These are phyloP conservation scores for Nakazawaea wickerhamii DNA, from an alignment of 805 yeast species.

Conservation along the genomic window DNA sequence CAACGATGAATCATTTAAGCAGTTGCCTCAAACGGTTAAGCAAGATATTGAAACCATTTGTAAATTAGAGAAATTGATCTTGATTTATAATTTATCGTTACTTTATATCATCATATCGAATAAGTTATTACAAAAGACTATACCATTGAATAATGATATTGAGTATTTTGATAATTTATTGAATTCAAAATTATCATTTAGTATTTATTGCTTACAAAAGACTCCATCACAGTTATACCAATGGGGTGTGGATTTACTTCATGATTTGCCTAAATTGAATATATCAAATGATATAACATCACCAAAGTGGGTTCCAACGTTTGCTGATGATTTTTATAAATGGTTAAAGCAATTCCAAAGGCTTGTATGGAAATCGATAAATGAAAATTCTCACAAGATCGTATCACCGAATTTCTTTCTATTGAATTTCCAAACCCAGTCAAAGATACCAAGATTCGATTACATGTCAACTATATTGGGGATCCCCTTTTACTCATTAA, in stretches of 20 bases:
- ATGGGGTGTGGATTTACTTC: conserved; percentile 17
- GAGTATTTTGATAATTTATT: conserved; percentile 39
- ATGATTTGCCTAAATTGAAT: conserved; percentile 21
- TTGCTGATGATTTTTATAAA: neutral
- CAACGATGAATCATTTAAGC: neutral
- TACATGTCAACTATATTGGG: conserved; percentile 28
- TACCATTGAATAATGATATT: conserved; percentile 38
- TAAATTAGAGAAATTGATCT: conserved; percentile 20
- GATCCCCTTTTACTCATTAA: conserved; percentile 30
- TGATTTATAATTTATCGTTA: conserved; percentile 19
- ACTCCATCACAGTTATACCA: conserved; percentile 23
- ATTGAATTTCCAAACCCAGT: conserved; percentile 15
- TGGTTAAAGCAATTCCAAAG: neutral
- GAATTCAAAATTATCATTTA: conserved; percentile 26
- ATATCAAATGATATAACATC: conserved; percentile 15
- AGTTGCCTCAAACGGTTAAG: neutral
- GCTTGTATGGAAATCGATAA: neutral
- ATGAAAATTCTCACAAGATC: conserved; percentile 4
- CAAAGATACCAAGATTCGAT: conserved; percentile 5
- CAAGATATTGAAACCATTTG: neutral
- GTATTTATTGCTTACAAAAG: conserved; percentile 36
- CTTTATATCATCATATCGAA: conserved; percentile 18
- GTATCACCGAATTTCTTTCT: conserved; percentile 24
- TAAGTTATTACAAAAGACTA: conserved; percentile 32
- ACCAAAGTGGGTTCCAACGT: conserved; percentile 22